Evolutionary conservation across 176 grass and related monocot genomes (phyloP).

Genomic region (Metroxylon sagu): DNA sequence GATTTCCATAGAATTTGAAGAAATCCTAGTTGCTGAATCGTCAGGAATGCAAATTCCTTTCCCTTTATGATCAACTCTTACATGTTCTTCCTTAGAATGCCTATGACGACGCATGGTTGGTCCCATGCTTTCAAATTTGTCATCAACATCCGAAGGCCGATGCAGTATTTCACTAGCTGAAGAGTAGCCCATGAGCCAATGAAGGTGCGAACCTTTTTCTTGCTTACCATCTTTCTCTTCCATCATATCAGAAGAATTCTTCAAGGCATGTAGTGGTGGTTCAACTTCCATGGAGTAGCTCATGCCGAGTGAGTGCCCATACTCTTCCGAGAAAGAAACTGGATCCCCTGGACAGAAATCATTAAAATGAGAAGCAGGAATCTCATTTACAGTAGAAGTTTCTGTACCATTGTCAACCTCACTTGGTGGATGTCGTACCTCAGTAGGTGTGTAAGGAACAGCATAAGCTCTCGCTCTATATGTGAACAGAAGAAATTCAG

Average conservation of each 20-base stretch:
- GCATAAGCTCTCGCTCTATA: conserved; percentile 36
- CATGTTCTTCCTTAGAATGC: background rate
- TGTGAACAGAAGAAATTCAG: conserved; percentile 51
- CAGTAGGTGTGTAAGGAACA: background rate
- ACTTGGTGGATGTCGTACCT: background rate
- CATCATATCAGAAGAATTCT: conserved; percentile 48
- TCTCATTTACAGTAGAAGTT: conserved; percentile 6
- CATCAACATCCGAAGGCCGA: background rate
- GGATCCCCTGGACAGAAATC: conserved; percentile 20
- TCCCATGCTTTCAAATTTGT: background rate
- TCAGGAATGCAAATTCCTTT: background rate
- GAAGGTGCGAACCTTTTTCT: conserved; percentile 30
- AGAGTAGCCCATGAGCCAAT: conserved; percentile 76
- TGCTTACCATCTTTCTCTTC: conserved; percentile 21
- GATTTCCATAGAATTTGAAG: background rate
- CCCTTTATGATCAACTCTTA: background rate
- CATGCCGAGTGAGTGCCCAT: conserved; percentile 28
- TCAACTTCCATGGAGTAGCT: conserved; percentile 47
- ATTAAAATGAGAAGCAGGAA: background rate
- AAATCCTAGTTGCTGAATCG: background rate
- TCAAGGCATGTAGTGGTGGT: conserved; percentile 42
- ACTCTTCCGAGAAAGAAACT: conserved; percentile 56
- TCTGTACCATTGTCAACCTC: conserved; percentile 20
- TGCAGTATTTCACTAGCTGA: conserved; percentile 35
- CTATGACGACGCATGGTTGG: too few species aligned